phyloP scores from a whole-genome alignment of 225 moss, liverwort and hornwort species.

The Pseudisothecium myosuroides region DNA sequence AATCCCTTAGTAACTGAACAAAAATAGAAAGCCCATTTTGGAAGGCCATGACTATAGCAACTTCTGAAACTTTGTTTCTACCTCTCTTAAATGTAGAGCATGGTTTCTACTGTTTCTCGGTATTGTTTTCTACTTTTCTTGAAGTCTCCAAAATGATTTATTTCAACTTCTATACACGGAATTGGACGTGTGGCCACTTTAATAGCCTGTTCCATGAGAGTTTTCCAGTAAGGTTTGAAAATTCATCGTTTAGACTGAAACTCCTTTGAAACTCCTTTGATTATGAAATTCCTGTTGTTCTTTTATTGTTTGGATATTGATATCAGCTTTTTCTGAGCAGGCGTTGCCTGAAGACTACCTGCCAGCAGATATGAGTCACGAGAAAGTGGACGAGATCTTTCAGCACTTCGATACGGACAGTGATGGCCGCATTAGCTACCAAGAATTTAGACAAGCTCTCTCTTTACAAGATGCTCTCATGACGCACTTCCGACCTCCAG shows the following conservation, averaged over 20 bases:
- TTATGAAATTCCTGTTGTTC: neutral
- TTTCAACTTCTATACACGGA: neutral
- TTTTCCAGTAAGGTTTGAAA: neutral
- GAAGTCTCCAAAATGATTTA: neutral
- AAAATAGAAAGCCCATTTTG: neutral
- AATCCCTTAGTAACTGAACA: neutral
- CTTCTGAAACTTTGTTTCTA: neutral
- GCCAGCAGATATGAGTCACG: constrained; percentile 53
- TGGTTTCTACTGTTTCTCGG: neutral
- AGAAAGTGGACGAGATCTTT: constrained; percentile 69
- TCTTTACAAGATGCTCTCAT: constrained; percentile 34
- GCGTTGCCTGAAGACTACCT: constrained; percentile 66
- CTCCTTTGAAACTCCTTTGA: neutral
- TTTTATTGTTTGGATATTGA: neutral
- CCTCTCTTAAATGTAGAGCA: neutral
- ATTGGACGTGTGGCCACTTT: neutral
- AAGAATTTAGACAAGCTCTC: constrained; percentile 66
- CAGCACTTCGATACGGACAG: constrained; percentile 60
- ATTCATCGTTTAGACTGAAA: neutral
- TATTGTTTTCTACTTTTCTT: neutral
- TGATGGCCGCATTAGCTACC: constrained; percentile 72
- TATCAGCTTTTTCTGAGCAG: constrained; percentile 2
- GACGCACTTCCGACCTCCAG: constrained; percentile 6
- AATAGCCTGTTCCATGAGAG: neutral
- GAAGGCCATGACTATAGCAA: neutral